phyloP scores from a whole-genome alignment of 768 basidiomycete genomes.

The Flagelloscypha sp. region DNA sequence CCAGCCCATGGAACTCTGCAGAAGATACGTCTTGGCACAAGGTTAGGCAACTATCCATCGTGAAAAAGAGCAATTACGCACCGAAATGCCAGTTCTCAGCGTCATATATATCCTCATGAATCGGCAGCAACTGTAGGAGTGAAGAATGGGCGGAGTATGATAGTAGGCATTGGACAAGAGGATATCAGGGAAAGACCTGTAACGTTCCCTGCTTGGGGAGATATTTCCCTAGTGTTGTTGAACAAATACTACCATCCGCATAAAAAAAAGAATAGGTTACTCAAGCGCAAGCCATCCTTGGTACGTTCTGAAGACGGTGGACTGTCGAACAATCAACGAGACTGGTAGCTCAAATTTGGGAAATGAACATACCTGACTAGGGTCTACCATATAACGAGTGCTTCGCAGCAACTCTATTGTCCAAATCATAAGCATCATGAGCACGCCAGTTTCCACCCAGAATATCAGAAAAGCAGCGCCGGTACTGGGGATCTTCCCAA shows the following conservation, averaged over 20 bases:
- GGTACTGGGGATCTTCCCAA: slow-evolving; percentile 56
- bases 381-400: slow-evolving; percentile 56
- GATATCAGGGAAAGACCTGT: slow-evolving; percentile 60
- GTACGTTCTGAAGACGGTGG: slow-evolving; percentile 38
- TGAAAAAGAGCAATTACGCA: slow-evolving; percentile 18
- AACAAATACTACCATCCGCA: slow-evolving; percentile 7
- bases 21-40: no score
- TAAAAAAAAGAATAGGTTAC: slow-evolving; percentile 16
- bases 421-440: slow-evolving; percentile 62
- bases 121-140: slow-evolving; percentile 32
- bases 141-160: slow-evolving; percentile 74
- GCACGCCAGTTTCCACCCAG: slow-evolving; percentile 52
- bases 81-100: slow-evolving; percentile 51
- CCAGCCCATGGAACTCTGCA: no score
- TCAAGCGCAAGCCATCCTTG: slow-evolving; percentile 47
- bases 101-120: slow-evolving; percentile 35
- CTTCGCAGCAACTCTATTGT: slow-evolving; percentile 49
- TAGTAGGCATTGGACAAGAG: slow-evolving; percentile 61
- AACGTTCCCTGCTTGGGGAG: slow-evolving; percentile 61
- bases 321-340: slow-evolving; percentile 11
- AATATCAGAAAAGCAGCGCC: slow-evolving; percentile 54
- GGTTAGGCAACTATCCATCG: no score
- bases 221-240: slow-evolving; percentile 17
- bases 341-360: neutral
- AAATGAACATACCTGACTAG: slow-evolving; percentile 32